phyloP scores from a whole-genome alignment of 2,329 filamentous ascomycete genomes.

The Celoporthe dispersa region DNA sequence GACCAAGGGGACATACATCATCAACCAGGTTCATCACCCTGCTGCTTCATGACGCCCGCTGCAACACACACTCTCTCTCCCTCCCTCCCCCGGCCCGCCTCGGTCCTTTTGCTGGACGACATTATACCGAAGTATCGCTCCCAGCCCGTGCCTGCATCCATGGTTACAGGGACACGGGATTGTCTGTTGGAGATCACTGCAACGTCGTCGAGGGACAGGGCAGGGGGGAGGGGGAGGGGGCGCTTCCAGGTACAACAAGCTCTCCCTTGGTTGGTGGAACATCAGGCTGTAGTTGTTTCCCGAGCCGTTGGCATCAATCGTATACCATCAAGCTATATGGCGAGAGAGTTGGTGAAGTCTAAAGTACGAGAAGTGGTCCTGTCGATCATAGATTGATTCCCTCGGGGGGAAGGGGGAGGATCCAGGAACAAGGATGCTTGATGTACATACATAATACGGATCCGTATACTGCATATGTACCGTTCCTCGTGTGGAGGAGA shows the following conservation, averaged over 20 bases:
- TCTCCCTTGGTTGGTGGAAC: slow-evolving; percentile 5
- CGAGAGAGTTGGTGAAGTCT: background rate
- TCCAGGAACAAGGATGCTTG: too few relatives aligned
- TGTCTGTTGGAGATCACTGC: background rate
- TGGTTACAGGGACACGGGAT: background rate
- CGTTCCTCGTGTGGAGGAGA: background rate
- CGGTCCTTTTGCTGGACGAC: background rate
- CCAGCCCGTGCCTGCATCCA: background rate
- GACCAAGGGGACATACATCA: background rate
- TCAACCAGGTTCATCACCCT: background rate
- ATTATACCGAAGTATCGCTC: background rate
- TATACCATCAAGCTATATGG: too few relatives aligned
- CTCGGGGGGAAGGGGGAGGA: too few relatives aligned
- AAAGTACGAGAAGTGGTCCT: background rate
- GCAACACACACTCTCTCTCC: background rate
- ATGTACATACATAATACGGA: background rate
- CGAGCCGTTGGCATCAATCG: background rate
- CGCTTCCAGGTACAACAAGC: background rate
- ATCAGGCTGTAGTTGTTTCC: background rate
- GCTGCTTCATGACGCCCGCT: background rate
- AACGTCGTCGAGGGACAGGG: background rate
- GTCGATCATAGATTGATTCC: too few relatives aligned
- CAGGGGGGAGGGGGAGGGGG: background rate
- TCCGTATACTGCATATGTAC: too few relatives aligned
- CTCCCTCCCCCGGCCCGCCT: background rate